Evolutionary conservation across 352 stramenopile species (phyloP).

Genomic region (Phytopythium aichiense): DNA sequence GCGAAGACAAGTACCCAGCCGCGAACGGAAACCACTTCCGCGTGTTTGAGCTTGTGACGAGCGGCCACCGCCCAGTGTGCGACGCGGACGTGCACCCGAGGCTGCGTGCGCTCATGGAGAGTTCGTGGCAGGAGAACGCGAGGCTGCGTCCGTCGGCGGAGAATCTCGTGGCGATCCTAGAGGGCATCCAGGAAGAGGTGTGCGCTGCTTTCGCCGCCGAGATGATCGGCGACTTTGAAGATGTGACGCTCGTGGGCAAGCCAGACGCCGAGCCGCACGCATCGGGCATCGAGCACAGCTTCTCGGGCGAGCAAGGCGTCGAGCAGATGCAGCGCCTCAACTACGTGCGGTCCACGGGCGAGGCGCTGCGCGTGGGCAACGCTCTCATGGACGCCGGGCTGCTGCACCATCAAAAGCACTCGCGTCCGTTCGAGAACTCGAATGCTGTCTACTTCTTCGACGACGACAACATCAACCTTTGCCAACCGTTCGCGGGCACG

Average conservation of each 20-base stretch:
- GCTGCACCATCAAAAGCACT: slow-evolving; percentile 51
- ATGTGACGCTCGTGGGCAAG: slow-evolving; percentile 23
- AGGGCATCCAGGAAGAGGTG: slow-evolving; percentile 45
- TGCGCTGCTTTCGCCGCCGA: slow-evolving; percentile 34
- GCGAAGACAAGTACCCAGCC: slow-evolving; percentile 42
- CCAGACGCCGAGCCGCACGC: slow-evolving; percentile 6
- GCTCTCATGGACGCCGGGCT: slow-evolving; percentile 57
- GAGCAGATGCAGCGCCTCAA: slow-evolving; percentile 33
- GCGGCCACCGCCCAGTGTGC: slow-evolving; percentile 43
- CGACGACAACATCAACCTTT: slow-evolving; percentile 48
- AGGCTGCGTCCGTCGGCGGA: slow-evolving; percentile 37
- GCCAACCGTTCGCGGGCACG: slow-evolving; percentile 29
- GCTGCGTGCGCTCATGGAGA: slow-evolving; percentile 41
- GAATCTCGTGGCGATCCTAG: slow-evolving; percentile 36
- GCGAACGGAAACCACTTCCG: slow-evolving; percentile 51
- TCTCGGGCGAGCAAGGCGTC: slow-evolving; percentile 32
- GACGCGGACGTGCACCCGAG: slow-evolving; percentile 25
- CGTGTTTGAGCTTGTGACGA: slow-evolving; percentile 47
- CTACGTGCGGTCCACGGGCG: slow-evolving; percentile 34
- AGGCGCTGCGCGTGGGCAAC: slow-evolving; percentile 58
- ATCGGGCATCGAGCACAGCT: slow-evolving; percentile 32
- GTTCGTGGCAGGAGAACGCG: slow-evolving; percentile 34
- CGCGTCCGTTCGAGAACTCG: slow-evolving; percentile 33
- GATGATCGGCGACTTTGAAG: slow-evolving; percentile 34
- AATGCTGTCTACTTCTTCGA: slow-evolving; percentile 44